Percentiles rank a stretch among this genome's conserved stretches.
Evolutionary conservation across 2,329 filamentous ascomycete genomes (phyloP).

Genomic region (Cryphonectria radicalis): DNA sequence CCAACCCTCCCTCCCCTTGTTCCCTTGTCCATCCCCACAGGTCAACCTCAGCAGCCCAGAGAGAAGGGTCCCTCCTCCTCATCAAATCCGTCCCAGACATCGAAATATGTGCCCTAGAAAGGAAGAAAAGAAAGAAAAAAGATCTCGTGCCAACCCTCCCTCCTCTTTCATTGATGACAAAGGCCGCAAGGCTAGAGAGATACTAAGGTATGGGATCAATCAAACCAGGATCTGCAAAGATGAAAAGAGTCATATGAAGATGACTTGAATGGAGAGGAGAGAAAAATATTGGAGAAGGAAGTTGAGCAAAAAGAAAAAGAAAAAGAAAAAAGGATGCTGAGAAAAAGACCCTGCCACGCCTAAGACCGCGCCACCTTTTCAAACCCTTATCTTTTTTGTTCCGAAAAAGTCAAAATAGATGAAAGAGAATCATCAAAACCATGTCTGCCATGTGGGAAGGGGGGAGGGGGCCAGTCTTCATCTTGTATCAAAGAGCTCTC

Average conservation of each 20-base stretch:
- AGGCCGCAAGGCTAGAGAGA: constrained; percentile 3
- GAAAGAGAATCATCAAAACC: constrained; percentile 21
- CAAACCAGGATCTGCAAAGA: constrained; percentile 11
- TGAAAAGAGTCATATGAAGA: constrained; percentile 4
- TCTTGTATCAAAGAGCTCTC: background rate
- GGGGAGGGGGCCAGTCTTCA: constrained; percentile 13
- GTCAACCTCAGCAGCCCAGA: too few species aligned
- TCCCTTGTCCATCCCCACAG: background rate
- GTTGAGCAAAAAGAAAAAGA: background rate
- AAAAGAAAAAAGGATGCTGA: too few species aligned
- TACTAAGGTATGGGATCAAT: constrained; percentile 21
- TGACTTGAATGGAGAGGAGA: constrained; percentile 16
- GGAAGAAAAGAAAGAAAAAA: background rate
- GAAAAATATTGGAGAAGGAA: constrained; percentile 12
- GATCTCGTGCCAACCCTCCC: constrained; percentile 8
- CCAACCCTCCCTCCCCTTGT: background rate
- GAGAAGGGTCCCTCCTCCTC: background rate
- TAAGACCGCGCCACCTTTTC: constrained; percentile 26
- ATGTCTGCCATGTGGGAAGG: constrained; percentile 10
- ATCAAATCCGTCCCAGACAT: constrained; percentile 8
- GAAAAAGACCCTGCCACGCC: constrained; percentile 25
- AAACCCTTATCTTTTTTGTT: constrained; percentile 18
- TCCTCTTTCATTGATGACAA: background rate
- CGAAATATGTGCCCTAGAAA: constrained; percentile 5
- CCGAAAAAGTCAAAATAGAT: constrained; percentile 25